phyloP scores from a whole-genome alignment of 2,329 filamentous ascomycete genomes.

The Aureobasidium zeae region DNA sequence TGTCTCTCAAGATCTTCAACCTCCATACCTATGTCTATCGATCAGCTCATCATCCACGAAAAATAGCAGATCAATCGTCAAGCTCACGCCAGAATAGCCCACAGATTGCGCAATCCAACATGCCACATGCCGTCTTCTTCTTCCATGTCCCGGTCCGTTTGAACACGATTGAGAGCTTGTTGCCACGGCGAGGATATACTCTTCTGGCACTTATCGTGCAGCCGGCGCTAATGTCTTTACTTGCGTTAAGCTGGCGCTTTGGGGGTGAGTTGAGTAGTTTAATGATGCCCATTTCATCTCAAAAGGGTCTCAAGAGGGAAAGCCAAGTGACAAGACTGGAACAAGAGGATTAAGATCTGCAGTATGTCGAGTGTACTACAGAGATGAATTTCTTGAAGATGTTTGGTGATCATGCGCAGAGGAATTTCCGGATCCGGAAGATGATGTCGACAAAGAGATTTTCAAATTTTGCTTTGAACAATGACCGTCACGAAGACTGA shows the following conservation, averaged over 20 bases:
- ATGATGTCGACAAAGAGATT: too few species aligned
- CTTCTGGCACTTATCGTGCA: not conserved
- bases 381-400: too few species aligned
- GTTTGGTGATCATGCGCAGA: too few species aligned
- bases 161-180: not conserved
- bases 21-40: not conserved
- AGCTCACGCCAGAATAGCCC: slow-evolving; percentile 2
- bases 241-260: not conserved
- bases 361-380: too few species aligned
- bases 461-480: too few species aligned
- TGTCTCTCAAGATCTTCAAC: not conserved
- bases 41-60: not conserved
- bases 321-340: too few species aligned
- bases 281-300: not conserved
- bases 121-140: not conserved
- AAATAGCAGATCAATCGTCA: not conserved
- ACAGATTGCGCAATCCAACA: not conserved
- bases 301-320: too few species aligned
- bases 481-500: too few species aligned
- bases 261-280: not conserved
- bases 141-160: not conserved
- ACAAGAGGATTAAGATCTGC: too few species aligned
- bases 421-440: too few species aligned
- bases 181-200: not conserved
- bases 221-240: not conserved